phyloP scores from a whole-genome alignment of 2,329 filamentous ascomycete species.

The Aphanoascus verrucosus region DNA sequence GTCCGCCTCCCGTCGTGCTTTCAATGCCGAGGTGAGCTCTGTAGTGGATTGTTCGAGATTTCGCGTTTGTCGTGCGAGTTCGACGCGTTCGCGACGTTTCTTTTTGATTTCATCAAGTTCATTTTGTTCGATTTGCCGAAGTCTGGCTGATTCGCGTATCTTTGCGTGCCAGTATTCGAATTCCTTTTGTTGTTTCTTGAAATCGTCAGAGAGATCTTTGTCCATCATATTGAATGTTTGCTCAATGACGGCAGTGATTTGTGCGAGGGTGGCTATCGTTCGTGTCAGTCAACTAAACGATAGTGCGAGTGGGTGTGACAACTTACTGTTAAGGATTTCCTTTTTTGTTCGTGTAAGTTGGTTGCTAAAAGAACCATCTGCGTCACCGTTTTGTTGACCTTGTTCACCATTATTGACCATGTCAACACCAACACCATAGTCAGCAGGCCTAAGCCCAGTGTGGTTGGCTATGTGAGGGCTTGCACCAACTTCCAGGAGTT shows the following conservation, averaged over 20 bases:
- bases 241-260: conserved; percentile 55
- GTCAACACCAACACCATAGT: conserved; percentile 81
- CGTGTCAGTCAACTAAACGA: conserved; percentile 25
- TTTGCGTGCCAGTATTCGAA: conserved; percentile 73
- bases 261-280: conserved; percentile 28
- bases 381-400: conserved; percentile 35
- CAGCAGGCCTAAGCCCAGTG: conserved; percentile 76
- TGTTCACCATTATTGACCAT: conserved; percentile 38
- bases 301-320: not conserved
- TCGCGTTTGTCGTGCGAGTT: conserved; percentile 56
- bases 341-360: conserved; percentile 38
- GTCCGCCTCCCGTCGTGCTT: conserved; percentile 37
- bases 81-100: conserved; percentile 53
- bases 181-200: conserved; percentile 70
- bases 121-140: conserved; percentile 66
- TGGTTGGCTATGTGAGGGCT: conserved; percentile 87
- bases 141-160: conserved; percentile 67
- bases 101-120: conserved; percentile 60
- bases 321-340: conserved; percentile 37
- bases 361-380: conserved; percentile 33
- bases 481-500: conserved; percentile 86
- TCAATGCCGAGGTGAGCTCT: conserved; percentile 51
- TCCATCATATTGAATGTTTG: conserved; percentile 71
- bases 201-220: conserved; percentile 65
- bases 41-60: conserved; percentile 68